A percentile compares a stretch with the other conserved stretches of the same genome.
Evolutionary conservation across 2,329 filamentous ascomycete species (phyloP).

Genomic region (Claviceps pusilla): DNA sequence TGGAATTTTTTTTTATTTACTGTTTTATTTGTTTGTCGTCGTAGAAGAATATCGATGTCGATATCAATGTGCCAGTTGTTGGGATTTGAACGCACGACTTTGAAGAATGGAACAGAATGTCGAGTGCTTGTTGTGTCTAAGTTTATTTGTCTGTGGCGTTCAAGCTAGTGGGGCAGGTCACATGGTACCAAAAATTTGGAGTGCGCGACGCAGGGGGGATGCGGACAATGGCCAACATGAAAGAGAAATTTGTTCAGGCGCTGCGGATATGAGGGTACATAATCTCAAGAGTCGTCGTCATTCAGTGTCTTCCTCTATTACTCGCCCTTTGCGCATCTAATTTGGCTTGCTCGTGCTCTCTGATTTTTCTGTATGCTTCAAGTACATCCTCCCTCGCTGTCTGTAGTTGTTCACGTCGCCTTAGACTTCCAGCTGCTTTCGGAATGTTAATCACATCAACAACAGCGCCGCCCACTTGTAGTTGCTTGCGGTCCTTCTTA

Average conservation of each 20-base stretch:
- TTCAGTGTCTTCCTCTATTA: neutral
- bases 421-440: slow-evolving; percentile 24
- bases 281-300: neutral
- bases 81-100: slow-evolving; percentile 10
- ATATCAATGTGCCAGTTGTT: neutral
- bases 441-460: slow-evolving; percentile 23
- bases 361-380: slow-evolving; percentile 24
- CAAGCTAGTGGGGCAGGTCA: neutral
- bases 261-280: no score
- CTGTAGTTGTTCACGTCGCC: slow-evolving; percentile 25
- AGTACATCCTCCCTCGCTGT: slow-evolving; percentile 20
- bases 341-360: slow-evolving; percentile 23
- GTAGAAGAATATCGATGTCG: neutral
- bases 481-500: slow-evolving; percentile 24
- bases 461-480: slow-evolving; percentile 19
- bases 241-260: no score
- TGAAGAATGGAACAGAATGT: neutral
- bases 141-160: neutral
- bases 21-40: neutral
- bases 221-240: no score
- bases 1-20: no score
- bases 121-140: neutral
- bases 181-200: neutral
- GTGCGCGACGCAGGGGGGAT: neutral
- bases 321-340: slow-evolving; percentile 7